Evolutionary conservation across 2,329 filamentous ascomycete genomes (phyloP), one percentile per base, ranked within the genome.

Genomic region (Phaeosphaeriaceae sp.): DNA sequence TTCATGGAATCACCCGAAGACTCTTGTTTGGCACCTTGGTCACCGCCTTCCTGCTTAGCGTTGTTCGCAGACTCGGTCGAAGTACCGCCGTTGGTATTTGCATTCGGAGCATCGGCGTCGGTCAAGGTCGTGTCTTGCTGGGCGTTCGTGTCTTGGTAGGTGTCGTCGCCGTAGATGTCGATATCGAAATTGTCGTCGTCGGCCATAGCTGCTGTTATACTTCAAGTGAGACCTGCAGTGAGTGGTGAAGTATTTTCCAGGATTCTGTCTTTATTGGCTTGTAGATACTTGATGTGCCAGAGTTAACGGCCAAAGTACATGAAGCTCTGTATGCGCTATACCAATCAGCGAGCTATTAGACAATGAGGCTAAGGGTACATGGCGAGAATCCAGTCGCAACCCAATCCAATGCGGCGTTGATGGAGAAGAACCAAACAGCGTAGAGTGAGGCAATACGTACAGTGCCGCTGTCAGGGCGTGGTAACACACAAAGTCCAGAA

Each of bases 101-200:
- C 78, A 73, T 69, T 66, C 50, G 68, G 64, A 1, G 61, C 63
- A 48, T 53, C 60, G 19, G 61, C 59, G 45, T 71, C 68, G 46
- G 70, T 61, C 47, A 72, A 56, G n/a, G 59, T 62, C 33, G 68
- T 62, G 27, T 74, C 69, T 58, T 64, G 60, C 48, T 71, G 65
- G 2, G 60, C 51, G 52, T 33, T 58, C 19, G 71, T 57, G 33
- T 75, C 72, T 59, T 71, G 67, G 57, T 69, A 73, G 50, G 71
- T 77, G 52, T 87, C 85, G 70, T 89, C 86, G 63, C 87, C 87
- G 72, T 89, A 89, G 78, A 89, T 88, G 75, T 89, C 87, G 81
- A 89, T 88, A 69, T 89, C 87, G 81, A 89, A 89, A 72, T 88
- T 88, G 77, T 89, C 87, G 78, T 89, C 87, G 74, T 88, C 86